phyloP scores from a whole-genome alignment of 192 early-diverging fungal species.

The Linnemannia elongata region DNA sequence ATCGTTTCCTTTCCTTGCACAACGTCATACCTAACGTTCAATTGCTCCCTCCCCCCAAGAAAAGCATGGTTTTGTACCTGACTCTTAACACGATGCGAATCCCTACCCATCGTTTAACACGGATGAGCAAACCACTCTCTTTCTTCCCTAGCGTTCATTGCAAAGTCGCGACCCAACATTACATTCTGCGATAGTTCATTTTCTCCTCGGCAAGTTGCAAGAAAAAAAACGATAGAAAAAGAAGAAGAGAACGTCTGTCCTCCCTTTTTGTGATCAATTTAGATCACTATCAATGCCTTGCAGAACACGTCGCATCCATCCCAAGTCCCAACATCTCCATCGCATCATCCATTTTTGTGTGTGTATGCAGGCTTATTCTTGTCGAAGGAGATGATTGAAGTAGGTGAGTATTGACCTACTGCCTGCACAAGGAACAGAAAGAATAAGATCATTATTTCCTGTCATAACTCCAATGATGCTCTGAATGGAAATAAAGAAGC shows the following conservation, averaged over 20 bases:
- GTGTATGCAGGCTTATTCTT: neutral
- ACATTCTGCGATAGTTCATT: no score
- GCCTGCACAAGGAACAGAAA: neutral
- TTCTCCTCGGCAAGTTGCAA: no score
- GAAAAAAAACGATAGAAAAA: neutral
- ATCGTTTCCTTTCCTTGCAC: no score
- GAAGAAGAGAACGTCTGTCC: neutral
- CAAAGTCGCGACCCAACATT: no score
- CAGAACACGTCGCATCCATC: neutral
- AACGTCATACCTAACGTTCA: no score
- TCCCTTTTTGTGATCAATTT: neutral
- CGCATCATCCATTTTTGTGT: neutral
- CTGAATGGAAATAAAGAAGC: neutral
- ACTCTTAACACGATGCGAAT: no score
- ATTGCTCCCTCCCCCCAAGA: no score
- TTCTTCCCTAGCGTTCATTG: no score
- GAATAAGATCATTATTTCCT: neutral
- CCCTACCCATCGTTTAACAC: no score
- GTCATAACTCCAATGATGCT: neutral
- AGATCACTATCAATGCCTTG: neutral
- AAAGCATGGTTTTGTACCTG: no score
- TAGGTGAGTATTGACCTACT: neutral
- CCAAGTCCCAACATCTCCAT: neutral
- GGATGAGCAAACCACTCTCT: no score
- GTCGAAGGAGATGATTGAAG: neutral